These are phyloP conservation scores for Agaricales sp. DNA, from an alignment of 1,284 basidiomycete genomes.

Conservation along the genomic window DNA sequence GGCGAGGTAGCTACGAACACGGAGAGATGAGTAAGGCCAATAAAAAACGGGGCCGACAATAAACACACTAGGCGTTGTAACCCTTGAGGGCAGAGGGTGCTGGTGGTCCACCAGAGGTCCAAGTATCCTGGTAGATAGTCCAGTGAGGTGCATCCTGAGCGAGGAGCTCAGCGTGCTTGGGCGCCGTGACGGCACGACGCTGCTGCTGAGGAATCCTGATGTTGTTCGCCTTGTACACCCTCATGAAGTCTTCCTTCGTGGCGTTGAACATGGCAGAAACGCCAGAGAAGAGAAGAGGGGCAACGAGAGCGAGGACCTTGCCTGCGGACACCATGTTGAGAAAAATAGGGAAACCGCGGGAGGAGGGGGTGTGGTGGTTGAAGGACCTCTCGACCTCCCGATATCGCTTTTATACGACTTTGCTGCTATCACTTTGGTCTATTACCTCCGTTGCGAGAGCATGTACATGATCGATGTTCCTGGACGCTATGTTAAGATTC, in stretches of 20 bases:
- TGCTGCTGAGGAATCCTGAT: neutral
- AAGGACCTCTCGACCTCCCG: no score
- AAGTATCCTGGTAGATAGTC: neutral
- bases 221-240: neutral
- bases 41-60: neutral
- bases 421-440: no score
- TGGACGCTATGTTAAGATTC: no score
- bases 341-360: no score
- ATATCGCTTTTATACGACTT: no score
- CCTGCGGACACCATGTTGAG: neutral
- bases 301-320: neutral
- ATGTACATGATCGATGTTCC: no score
- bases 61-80: neutral
- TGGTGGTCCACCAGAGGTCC: neutral
- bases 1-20: slow-evolving; percentile 9
- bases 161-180: neutral
- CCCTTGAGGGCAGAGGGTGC: neutral
- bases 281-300: neutral
- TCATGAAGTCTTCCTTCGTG: neutral
- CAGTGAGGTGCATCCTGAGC: neutral
- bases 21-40: neutral
- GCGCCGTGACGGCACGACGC: neutral
- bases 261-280: neutral
- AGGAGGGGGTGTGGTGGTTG: no score
- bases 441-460: no score